A percentile compares a stretch with the other conserved stretches of the same genome.
Conservation (phyloP, 129 eudicot genomes). For the Artemisia tridentata region DNA sequence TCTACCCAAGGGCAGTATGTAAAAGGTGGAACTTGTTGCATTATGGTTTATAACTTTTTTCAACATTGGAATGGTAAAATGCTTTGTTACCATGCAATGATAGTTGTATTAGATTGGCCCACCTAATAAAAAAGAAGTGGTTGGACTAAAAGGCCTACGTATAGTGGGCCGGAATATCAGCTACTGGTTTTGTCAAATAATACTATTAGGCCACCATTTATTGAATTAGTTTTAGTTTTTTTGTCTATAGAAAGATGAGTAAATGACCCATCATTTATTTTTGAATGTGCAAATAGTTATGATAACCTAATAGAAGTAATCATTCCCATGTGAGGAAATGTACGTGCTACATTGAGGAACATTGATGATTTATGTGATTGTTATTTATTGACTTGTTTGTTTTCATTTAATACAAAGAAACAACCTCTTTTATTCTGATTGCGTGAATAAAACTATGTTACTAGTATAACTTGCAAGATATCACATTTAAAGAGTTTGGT, state of each 20-base stretch:
- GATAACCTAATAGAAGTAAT: conserved; percentile 2
- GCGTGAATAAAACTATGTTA: conserved; percentile 7
- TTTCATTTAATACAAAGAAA: conserved; percentile 7
- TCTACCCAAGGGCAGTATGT: too few relatives aligned
- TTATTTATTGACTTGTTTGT: conserved; percentile 7
- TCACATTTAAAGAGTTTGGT: conserved; percentile 16
- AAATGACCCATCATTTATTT: neutral
- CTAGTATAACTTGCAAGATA: conserved; percentile 6
- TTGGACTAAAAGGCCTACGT: neutral
- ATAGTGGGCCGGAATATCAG: neutral
- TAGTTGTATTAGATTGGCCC: neutral
- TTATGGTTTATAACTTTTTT: too few relatives aligned
- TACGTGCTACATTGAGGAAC: neutral
- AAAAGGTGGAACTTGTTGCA: too few relatives aligned
- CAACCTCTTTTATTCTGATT: conserved; percentile 18
- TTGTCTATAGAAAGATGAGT: neutral
- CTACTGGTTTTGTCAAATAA: neutral
- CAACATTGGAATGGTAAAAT: too few relatives aligned
- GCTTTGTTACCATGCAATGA: neutral
- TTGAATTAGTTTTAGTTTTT: neutral
- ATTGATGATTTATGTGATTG: conserved; percentile 12
- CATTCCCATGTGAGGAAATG: conserved; percentile 19
- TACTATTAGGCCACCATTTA: too few relatives aligned
- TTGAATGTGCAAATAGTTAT: neutral
- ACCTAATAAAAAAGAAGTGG: neutral